A percentile compares a stretch with the other conserved stretches of the same genome.
These are phyloP conservation scores for Cymbidium sinense DNA, from an alignment of 106 monocot genomes.

Conservation along the genomic window DNA sequence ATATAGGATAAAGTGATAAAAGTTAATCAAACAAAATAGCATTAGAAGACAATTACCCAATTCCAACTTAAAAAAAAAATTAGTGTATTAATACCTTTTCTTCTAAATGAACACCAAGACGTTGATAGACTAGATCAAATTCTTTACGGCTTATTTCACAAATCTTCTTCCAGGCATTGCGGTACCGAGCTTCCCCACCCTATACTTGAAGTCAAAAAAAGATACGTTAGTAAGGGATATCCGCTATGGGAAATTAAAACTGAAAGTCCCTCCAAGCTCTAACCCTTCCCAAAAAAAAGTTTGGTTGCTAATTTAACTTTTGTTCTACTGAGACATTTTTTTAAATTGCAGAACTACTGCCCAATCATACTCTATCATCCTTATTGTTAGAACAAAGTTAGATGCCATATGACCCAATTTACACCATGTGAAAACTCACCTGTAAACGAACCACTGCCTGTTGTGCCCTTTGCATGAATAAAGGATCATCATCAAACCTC, in stretches of 20 bases:
- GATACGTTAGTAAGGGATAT: neutral
- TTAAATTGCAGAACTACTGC: neutral
- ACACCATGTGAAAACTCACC: constrained; percentile 13
- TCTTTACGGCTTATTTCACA: constrained; percentile 62
- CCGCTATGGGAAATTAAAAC: neutral
- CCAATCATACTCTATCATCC: neutral
- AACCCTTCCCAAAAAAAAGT: neutral
- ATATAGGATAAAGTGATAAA: neutral
- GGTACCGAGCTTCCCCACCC: constrained; percentile 44
- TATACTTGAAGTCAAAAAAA: constrained; percentile 11
- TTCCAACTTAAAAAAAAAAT: neutral
- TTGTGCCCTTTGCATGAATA: constrained; percentile 42
- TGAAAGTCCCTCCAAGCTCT: neutral
- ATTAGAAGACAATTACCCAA: neutral
- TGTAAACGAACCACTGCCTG: constrained; percentile 38
- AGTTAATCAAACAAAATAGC: neutral
- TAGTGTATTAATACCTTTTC: constrained; percentile 38
- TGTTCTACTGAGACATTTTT: neutral
- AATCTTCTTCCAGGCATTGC: constrained; percentile 54
- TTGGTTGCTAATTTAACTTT: neutral
- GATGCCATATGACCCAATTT: neutral
- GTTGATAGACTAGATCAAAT: constrained; percentile 48
- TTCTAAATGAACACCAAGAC: constrained; percentile 43
- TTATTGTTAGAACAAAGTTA: neutral
- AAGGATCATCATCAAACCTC: constrained; percentile 43